Base-by-base conservation (phyloP, 2,329 filamentous ascomycete genomes). In the Bipolaris oryzae region DNA sequence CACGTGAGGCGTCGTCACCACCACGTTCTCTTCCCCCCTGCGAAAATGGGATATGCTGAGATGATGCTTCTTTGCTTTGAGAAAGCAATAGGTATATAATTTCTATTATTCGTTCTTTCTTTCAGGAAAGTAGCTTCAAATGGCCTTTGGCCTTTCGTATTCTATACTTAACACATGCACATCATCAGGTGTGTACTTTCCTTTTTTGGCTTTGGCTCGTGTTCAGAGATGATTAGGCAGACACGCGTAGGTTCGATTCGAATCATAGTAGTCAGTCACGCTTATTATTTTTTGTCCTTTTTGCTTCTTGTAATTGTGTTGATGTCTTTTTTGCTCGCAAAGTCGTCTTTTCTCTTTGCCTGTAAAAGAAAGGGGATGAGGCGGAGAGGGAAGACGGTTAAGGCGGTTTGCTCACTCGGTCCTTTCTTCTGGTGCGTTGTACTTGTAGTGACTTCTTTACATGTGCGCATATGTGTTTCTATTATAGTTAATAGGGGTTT, bases 101-200 rank as follows among this genome's bases (percentile, higher is more conserved):
- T 28, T 38, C 28, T 28, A 18, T 28, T 48, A 18, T 18, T 28
- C 3, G 7, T 10, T 11, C 2, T 15, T 13, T 18, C 13, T 35
- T 15, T 23, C 48, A 50, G 48, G 48, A 50, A 50, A 50, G 48
- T 50, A 50, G 48, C 48, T 50, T 28, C 31, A 25, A 25, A 9
- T 15, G 0, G 35, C n/a, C n/a, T 49, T 21, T 6, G 46, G 34
- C 43, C 7, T 13, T 6, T 31, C 31, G 13, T 21, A 9, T 13
- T 3, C 3, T 20, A 18, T 13, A 23, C 28, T 31, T 31, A 10
- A 31, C 13, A 13, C n/a, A 16, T 21, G 23, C 35, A 31, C 23
- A 13, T n/a, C 11, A 7, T 10, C 28, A 42, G 11, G 25, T 50
- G 34, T 33, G 18, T 21, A 15, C 48, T 50, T 50, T 50, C 48